These are phyloP conservation scores for Venturia pyrina DNA, from an alignment of 2,329 filamentous ascomycete genomes.

Conservation along the genomic window DNA sequence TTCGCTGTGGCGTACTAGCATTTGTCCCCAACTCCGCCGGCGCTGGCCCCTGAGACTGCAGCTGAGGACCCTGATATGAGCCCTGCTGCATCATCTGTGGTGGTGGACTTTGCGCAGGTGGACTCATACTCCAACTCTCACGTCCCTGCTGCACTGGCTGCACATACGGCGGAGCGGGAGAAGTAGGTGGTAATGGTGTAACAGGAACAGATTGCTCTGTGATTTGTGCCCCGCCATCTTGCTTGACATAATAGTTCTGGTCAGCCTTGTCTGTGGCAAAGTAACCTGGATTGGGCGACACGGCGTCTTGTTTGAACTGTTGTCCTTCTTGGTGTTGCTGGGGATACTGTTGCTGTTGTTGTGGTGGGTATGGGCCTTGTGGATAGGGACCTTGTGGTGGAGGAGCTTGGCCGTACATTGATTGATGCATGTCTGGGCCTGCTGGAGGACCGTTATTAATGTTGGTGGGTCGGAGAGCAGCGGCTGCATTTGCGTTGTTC, in stretches of 20 bases:
- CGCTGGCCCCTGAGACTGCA: background rate
- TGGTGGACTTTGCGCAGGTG: background rate
- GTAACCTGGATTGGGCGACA: background rate
- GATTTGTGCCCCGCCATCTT: background rate
- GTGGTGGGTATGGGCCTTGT: background rate
- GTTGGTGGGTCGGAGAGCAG: background rate
- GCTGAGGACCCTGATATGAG: background rate
- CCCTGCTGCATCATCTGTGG: background rate
- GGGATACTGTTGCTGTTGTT: background rate
- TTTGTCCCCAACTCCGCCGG: constrained; percentile 11
- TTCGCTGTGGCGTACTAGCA: constrained; percentile 3
- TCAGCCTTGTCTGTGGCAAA: background rate
- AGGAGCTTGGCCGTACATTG: background rate
- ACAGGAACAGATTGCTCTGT: background rate
- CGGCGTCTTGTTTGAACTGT: background rate
- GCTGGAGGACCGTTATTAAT: background rate
- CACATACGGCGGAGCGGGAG: background rate
- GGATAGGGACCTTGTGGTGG: background rate
- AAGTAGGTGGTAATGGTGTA: background rate
- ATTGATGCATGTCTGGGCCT: background rate
- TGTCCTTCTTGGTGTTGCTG: background rate
- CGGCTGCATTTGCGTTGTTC: background rate
- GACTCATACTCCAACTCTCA: background rate
- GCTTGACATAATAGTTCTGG: background rate
- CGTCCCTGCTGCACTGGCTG: background rate